phyloP scores from a whole-genome alignment of 2,329 filamentous ascomycete species.

The Hortaea werneckii region DNA sequence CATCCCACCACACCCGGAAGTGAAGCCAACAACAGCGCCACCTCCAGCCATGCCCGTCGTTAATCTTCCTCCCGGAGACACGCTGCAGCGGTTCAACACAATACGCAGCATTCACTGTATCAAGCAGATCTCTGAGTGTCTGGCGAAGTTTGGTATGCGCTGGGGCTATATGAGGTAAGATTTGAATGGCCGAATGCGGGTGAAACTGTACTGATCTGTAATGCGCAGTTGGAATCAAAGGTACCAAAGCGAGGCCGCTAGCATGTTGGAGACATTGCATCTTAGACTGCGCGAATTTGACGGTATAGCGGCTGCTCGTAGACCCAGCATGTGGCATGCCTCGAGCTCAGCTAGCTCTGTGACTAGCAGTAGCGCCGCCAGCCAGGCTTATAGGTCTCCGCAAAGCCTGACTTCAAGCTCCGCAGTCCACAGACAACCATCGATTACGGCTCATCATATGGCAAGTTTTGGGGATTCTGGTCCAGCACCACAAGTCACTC shows the following conservation, averaged over 20 bases:
- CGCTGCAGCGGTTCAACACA: conserved; percentile 24
- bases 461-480: background rate
- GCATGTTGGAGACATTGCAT: conserved; percentile 32
- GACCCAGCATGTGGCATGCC: conserved; percentile 20
- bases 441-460: conserved; percentile 5
- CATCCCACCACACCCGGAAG: conserved; percentile 30
- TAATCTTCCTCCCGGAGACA: conserved; percentile 20
- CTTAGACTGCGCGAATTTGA: conserved; percentile 27
- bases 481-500: conserved; percentile 5
- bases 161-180: conserved; percentile 37
- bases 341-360: conserved; percentile 17
- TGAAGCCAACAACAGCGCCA: conserved; percentile 27
- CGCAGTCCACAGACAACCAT: conserved; percentile 2
- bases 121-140: conserved; percentile 36
- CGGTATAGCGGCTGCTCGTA: conserved; percentile 7
- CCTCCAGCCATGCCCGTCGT: conserved; percentile 24
- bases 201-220: conserved; percentile 1
- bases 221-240: conserved; percentile 35
- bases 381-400: conserved; percentile 12
- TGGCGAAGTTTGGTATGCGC: conserved; percentile 36
- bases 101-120: conserved; percentile 36
- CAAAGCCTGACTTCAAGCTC: conserved; percentile 7
- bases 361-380: conserved; percentile 14
- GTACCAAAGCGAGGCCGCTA: conserved; percentile 36
- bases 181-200: no score